These are phyloP conservation scores for Lodderomyces oxycetoniae DNA, from an alignment of 1,139 yeast species.

Conservation along the genomic window DNA sequence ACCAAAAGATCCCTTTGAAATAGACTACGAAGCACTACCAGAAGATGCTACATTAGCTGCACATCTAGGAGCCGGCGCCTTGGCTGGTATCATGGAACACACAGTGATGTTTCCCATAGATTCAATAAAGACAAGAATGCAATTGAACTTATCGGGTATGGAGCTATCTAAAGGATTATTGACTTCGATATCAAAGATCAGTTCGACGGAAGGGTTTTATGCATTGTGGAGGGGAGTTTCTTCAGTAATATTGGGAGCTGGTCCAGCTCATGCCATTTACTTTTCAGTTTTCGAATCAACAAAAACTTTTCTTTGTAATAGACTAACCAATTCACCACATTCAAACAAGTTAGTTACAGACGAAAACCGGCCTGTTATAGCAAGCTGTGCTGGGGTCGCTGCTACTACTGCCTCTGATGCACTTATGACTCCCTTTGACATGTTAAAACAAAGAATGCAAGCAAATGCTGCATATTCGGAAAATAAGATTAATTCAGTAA, in stretches of 20 bases:
- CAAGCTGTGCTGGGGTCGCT: slow-evolving; percentile 86
- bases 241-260: slow-evolving; percentile 95
- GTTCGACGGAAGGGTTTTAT: slow-evolving; percentile 84
- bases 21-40: slow-evolving; percentile 91
- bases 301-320: slow-evolving; percentile 53
- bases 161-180: slow-evolving; percentile 41
- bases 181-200: slow-evolving; percentile 64
- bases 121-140: slow-evolving; percentile 94
- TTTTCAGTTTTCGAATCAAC: slow-evolving; percentile 92
- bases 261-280: slow-evolving; percentile 98
- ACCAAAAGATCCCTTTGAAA: slow-evolving; percentile 36
- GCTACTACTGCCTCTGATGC: slow-evolving; percentile 95
- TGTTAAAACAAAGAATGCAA: slow-evolving; percentile 72
- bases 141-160: slow-evolving; percentile 49
- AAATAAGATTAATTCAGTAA: slow-evolving; percentile 18
- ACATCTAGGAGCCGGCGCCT: slow-evolving; percentile 88
- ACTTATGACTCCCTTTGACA: slow-evolving; percentile 96
- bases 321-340: slow-evolving; percentile 28
- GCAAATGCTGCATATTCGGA: slow-evolving; percentile 19
- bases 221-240: slow-evolving; percentile 95
- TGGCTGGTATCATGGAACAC: slow-evolving; percentile 98
- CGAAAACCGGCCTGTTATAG: slow-evolving; percentile 73
- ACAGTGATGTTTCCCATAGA: slow-evolving; percentile 96
- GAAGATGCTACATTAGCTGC: slow-evolving; percentile 79
- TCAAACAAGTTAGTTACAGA: slow-evolving; percentile 46